A percentile compares a stretch with the other conserved stretches of the same genome.
Evolutionary conservation across 495 filamentous ascomycete species (phyloP).

Genomic region (Cercophora samala): DNA sequence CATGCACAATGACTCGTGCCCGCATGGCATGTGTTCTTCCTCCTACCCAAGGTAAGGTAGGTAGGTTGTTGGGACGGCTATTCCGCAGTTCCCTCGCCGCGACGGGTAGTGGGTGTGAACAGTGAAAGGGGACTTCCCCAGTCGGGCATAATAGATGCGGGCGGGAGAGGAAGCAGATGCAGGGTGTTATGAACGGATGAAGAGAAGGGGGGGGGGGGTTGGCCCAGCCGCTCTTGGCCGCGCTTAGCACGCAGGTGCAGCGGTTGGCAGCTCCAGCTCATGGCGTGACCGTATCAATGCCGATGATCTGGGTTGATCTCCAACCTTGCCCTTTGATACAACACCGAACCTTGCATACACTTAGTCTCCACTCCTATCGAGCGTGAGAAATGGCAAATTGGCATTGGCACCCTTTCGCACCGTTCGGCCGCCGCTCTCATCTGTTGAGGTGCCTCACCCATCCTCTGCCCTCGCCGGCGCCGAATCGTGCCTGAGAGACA

Average conservation of each 20-base stretch:
- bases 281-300: slow-evolving; percentile 31
- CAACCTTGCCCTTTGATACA: slow-evolving; percentile 31
- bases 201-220: background rate
- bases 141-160: slow-evolving; percentile 2
- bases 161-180: background rate
- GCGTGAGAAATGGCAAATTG: background rate
- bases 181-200: slow-evolving; percentile 6
- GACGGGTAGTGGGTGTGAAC: background rate
- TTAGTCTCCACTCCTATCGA: slow-evolving; percentile 24
- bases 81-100: background rate
- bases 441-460: background rate
- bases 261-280: background rate
- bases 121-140: background rate
- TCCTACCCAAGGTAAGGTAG: background rate
- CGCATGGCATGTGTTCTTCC: background rate
- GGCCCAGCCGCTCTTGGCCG: background rate
- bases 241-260: slow-evolving; percentile 9
- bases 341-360: slow-evolving; percentile 38
- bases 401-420: background rate
- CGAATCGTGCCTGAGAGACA: background rate
- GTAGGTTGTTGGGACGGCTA: background rate
- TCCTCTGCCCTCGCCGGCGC: background rate
- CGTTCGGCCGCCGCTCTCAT: background rate
- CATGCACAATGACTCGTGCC: slow-evolving; percentile 1
- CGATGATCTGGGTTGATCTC: slow-evolving; percentile 33